Evolutionary conservation across 345 rosid species (phyloP).

Genomic region (Dovyalis caffra): DNA sequence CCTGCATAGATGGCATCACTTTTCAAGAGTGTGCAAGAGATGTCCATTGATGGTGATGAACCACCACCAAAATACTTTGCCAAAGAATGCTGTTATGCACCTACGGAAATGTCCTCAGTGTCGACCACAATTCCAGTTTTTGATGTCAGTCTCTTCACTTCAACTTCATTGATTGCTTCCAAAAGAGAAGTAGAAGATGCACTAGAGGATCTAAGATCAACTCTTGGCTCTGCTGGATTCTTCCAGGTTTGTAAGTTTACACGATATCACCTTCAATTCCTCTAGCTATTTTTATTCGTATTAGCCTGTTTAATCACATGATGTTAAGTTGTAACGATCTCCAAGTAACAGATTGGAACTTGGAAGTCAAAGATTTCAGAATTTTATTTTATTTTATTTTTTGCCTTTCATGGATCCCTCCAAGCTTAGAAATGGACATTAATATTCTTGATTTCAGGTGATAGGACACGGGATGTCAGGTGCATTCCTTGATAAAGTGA

Average conservation of each 20-base stretch:
- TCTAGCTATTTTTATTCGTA: no score
- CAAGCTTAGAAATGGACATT: no score
- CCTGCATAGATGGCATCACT: not conserved
- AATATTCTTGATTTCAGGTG: not conserved
- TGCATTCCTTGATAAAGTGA: slow-evolving; percentile 11
- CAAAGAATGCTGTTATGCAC: slow-evolving; percentile 22
- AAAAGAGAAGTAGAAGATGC: slow-evolving; percentile 7
- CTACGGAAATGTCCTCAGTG: slow-evolving; percentile 13
- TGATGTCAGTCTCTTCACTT: slow-evolving; percentile 15
- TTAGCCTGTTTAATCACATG: no score
- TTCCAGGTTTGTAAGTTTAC: slow-evolving; percentile 38
- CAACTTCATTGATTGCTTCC: slow-evolving; percentile 3
- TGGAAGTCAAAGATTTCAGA: no score
- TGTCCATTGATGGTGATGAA: slow-evolving; percentile 25
- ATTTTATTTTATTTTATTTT: no score
- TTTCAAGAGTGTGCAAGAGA: slow-evolving; percentile 16
- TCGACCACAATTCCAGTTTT: slow-evolving; percentile 17
- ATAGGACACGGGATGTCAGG: slow-evolving; percentile 17
- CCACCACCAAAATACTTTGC: slow-evolving; percentile 25
- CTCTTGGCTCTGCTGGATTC: slow-evolving; percentile 40
- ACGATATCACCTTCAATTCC: not conserved
- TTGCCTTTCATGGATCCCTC: no score
- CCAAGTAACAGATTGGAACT: no score
- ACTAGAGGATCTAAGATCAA: slow-evolving; percentile 30
- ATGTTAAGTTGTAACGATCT: no score